A percentile compares a stretch with the other conserved stretches of the same genome.
phyloP scores from a whole-genome alignment of 305 asterid species.

The Rubia occidens region DNA sequence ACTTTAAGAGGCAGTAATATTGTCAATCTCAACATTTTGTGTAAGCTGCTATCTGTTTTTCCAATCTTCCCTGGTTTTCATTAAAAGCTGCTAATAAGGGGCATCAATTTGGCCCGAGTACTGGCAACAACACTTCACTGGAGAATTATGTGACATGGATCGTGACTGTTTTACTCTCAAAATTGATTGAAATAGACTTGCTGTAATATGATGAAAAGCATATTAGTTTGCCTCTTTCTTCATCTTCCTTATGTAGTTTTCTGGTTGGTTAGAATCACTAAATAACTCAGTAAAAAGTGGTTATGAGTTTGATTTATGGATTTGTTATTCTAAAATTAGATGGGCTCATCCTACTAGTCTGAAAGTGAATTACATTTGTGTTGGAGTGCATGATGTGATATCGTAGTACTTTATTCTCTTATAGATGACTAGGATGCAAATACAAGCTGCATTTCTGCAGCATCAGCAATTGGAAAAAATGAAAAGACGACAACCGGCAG shows the following conservation, averaged over 20 bases:
- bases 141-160: background rate
- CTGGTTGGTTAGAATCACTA: background rate
- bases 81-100: background rate
- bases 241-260: background rate
- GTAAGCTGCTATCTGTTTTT: background rate
- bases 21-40: background rate
- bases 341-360: background rate
- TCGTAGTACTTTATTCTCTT: slow-evolving; percentile 6
- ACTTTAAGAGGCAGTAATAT: background rate
- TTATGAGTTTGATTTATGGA: background rate
- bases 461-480: slow-evolving; percentile 77
- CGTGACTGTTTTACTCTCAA: background rate
- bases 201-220: background rate
- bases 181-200: background rate
- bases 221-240: background rate
- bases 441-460: slow-evolving; percentile 63
- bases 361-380: background rate
- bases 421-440: slow-evolving; percentile 61
- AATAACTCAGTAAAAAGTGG: background rate
- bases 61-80: background rate
- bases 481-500: slow-evolving; percentile 60
- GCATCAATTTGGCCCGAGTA: background rate
- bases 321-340: background rate
- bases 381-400: background rate
- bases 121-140: background rate